Conservation (phyloP, 1,284 basidiomycete genomes). For the Naganishia sp. region DNA sequence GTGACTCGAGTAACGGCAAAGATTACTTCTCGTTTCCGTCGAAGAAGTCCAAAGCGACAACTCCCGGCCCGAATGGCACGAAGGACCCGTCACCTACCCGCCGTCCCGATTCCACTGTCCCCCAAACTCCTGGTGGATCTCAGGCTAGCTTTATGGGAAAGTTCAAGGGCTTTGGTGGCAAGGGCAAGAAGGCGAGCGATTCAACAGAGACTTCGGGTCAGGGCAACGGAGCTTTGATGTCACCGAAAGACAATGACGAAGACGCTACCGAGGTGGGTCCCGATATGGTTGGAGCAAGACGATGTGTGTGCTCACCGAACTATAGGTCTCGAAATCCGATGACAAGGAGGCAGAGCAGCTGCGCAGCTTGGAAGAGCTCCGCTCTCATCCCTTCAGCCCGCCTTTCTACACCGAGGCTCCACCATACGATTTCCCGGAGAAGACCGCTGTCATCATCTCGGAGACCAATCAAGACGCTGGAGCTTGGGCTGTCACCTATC, state of each 20-base stretch:
- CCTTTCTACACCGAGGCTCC: conserved; percentile 64
- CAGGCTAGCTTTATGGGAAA: conserved; percentile 66
- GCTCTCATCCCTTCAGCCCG: conserved; percentile 62
- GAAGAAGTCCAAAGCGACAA: conserved; percentile 21
- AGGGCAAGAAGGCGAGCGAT: conserved; percentile 58
- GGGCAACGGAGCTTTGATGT: conserved; percentile 35
- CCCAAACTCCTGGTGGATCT: conserved; percentile 61
- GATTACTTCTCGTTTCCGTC: conserved; percentile 50
- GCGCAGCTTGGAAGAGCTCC: conserved; percentile 63
- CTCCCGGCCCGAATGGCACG: conserved; percentile 3
- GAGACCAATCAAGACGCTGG: conserved; percentile 72
- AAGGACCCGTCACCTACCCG: conserved; percentile 29
- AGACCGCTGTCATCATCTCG: conserved; percentile 74
- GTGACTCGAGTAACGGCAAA: conserved; percentile 29
- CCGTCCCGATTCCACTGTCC: conserved; percentile 3
- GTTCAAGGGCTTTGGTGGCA: conserved; percentile 72
- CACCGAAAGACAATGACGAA: conserved; percentile 40
- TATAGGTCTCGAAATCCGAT: conserved; percentile 41
- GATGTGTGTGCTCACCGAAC: not conserved
- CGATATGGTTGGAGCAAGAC: not conserved
- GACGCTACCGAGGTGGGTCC: not conserved
- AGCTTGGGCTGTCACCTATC: conserved; percentile 76
- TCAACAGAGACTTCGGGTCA: conserved; percentile 29
- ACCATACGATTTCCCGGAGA: conserved; percentile 62
- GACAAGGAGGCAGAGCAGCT: conserved; percentile 53